phyloP scores from a whole-genome alignment of 192 early-diverging fungal genomes.

The Entomortierella lignicola region DNA sequence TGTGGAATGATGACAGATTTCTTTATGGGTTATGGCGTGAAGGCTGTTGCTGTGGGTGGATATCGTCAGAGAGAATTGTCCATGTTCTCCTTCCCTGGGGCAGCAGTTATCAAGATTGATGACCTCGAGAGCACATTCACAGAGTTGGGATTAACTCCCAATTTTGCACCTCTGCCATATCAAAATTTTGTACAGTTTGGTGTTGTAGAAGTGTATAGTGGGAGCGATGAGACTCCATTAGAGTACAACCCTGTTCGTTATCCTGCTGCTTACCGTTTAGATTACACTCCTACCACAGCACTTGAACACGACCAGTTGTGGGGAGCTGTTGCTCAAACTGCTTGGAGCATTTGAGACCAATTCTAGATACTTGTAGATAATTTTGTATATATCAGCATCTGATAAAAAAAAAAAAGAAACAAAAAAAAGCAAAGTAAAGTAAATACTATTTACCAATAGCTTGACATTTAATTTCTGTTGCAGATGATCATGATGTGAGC shows the following conservation, averaged over 20 bases:
- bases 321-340: constrained; percentile 11
- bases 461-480: too few species aligned
- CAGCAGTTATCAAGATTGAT: background rate
- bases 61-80: background rate
- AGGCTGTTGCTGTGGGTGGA: constrained; percentile 21
- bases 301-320: constrained; percentile 12
- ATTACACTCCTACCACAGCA: constrained; percentile 25
- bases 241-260: constrained; percentile 13
- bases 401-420: too few species aligned
- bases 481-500: too few species aligned
- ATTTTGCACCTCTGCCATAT: constrained; percentile 5
- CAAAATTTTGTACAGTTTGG: background rate
- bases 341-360: constrained; percentile 5
- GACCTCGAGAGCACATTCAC: background rate
- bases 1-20: constrained; percentile 15
- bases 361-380: too few species aligned
- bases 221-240: background rate
- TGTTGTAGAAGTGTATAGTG: background rate
- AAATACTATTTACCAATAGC: too few species aligned
- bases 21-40: constrained; percentile 13
- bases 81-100: constrained; percentile 27
- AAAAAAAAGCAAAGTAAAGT: too few species aligned
- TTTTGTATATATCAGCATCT: too few species aligned
- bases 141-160: background rate
- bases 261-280: constrained; percentile 14